Percentiles rank a stretch among this genome's conserved stretches.
phyloP scores from a whole-genome alignment of 225 moss, liverwort and hornwort genomes.

The Neckera pumila region DNA sequence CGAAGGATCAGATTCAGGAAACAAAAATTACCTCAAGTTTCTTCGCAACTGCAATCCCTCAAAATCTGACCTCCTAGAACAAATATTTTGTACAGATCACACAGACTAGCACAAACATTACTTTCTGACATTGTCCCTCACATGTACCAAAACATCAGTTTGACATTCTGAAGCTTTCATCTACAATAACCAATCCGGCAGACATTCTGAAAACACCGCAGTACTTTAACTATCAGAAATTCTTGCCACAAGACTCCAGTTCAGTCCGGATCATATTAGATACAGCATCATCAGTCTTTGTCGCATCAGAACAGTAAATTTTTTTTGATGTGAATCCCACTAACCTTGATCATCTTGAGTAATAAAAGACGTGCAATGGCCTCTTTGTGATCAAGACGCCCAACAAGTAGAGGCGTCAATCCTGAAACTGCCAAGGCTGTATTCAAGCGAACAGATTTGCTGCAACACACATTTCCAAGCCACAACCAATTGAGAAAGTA shows the following conservation, averaged over 20 bases:
- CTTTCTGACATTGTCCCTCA: neutral
- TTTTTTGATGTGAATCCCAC: neutral
- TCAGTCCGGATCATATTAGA: neutral
- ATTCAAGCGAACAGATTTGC: slow-evolving; percentile 84
- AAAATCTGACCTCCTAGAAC: neutral
- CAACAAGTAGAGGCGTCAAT: slow-evolving; percentile 80
- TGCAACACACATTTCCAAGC: slow-evolving; percentile 29
- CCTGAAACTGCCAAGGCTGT: slow-evolving; percentile 86
- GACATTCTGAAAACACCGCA: neutral
- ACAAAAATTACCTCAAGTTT: neutral
- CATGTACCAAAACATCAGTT: neutral
- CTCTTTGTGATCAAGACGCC: slow-evolving; percentile 86
- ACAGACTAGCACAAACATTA: neutral
- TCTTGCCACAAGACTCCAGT: neutral
- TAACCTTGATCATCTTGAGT: slow-evolving; percentile 88
- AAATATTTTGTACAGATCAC: neutral
- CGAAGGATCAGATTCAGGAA: neutral
- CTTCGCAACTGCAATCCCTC: neutral
- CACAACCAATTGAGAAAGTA: neutral
- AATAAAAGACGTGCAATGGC: slow-evolving; percentile 84
- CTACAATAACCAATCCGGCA: neutral
- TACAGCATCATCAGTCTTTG: neutral
- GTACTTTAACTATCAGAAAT: neutral
- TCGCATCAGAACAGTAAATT: neutral
- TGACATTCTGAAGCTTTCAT: neutral